Evolutionary conservation across 495 filamentous ascomycete genomes (phyloP), one percentile per base, ranked within the genome.

Genomic region (Tetracladium marchalianum): DNA sequence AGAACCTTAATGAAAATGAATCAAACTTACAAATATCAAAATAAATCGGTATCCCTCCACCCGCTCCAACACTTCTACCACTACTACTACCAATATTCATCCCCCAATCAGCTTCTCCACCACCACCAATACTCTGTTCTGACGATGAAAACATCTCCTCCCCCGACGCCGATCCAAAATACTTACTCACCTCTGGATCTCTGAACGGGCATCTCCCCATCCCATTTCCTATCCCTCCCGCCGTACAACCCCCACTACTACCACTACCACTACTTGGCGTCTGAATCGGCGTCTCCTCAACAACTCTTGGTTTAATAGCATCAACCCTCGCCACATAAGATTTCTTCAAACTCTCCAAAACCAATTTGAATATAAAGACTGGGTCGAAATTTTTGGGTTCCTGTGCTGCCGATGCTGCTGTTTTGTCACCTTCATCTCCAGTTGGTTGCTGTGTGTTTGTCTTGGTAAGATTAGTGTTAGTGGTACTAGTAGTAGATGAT

Each of bases 181-280:
- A 49, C 0, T 11, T 2, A 6, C 31, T 43, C 7, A 57, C 37
- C 22, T 13, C 18, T 5, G 50, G 54, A 18, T 53, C 54, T 6
- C 34, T 15, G 2, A 53, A 49, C 2, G 54, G 50, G 40, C 54
- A 57, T 43, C 53, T 43, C 11, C 54, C 49, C 35, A 39, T 51
- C 10, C 39, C 35, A 12, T 37, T 5, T 24, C 45, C 46, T 7
- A 42, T 24, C 50, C 17, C 47, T 53, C 5, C 31, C 46, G 27
- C 12, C 10, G 31, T 46, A n/a, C n/a, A n/a, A n/a, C n/a, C n/a
- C n/a, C n/a, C n/a, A n/a, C n/a, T n/a, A n/a, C n/a, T n/a, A n/a
- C n/a, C n/a, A n/a, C n/a, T n/a, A n/a, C n/a, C n/a, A n/a, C n/a
- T n/a, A n/a, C n/a, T n/a, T n/a, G n/a, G n/a, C n/a, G n/a, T n/a